Evolutionary conservation across 371 early-diverging fungal genomes (phyloP), one percentile per base, ranked within the genome.

Genomic region (Circinella umbellata): DNA sequence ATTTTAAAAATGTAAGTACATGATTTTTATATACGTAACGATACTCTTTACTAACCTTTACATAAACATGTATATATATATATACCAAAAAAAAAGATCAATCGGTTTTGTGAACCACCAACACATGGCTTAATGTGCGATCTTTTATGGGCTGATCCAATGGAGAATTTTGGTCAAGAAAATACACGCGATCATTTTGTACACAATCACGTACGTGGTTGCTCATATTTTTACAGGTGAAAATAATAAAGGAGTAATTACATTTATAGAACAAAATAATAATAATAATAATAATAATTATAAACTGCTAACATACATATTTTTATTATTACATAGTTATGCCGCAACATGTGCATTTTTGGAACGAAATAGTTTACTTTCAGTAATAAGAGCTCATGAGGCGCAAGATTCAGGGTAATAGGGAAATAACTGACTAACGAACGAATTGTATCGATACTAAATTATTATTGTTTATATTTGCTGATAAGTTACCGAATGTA

Each of bases 101-200:
- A 98, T 85, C 88, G 99, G n/a, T 98, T 98, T 84, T 79, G 90
- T 46, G 99, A 99, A 76, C 93, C 96, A 35, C 96, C 98, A 17
- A 96, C 95, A 0, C 91, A 92, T 66, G 99, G 99, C n/a, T 74
- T 96, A 46, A 94, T 99, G 94, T 96, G 98, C 74, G 99, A 99
- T 86, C 79, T 98, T 18, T 81, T 99, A 39, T 99, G 99, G 99
- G 90, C 98, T 4, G 99, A 99, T 82, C 99, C 99, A 42, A 83
- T 91, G 66, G 97, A 95, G 75, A 96, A 96, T 66, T 97, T 94
- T 89, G 97, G 95, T 35, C 87, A 89, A 67, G 97, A 98, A 75
- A 89, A 84, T 5, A 86, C 61, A 37, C 53, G 63, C 20, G 87
- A 35, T 82, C 35, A 86, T 62, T 99, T 94, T 78, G 85, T 92